Percentiles rank a stretch among this genome's conserved stretches.
These are phyloP conservation scores for Quercus bicolor DNA, from an alignment of 306 rosid genomes.

Conservation along the genomic window DNA sequence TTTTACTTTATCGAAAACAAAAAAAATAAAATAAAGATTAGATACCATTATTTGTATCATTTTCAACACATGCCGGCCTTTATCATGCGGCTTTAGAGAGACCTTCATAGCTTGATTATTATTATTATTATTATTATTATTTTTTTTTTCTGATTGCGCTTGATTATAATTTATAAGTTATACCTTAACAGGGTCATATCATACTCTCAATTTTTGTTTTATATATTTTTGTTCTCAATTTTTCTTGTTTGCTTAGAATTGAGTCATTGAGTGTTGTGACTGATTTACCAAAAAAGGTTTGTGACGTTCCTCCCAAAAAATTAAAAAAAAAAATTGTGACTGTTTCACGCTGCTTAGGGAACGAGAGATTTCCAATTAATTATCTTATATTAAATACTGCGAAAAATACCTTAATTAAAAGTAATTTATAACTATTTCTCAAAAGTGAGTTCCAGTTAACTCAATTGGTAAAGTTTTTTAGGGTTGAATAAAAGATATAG, in stretches of 20 bases:
- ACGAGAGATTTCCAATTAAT: no score
- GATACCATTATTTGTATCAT: not conserved
- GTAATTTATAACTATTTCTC: no score
- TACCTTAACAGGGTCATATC: not conserved
- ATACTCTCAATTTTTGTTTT: not conserved
- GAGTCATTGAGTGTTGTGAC: no score
- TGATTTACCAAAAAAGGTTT: no score
- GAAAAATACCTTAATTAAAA: no score
- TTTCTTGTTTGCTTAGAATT: not conserved
- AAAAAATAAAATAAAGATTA: not conserved
- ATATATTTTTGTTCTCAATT: not conserved
- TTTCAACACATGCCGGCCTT: not conserved
- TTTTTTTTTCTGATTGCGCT: no score
- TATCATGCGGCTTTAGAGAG: not conserved
- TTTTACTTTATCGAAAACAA: not conserved
- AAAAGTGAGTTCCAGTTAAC: no score
- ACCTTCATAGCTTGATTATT: not conserved
- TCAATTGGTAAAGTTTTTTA: fast-evolving
- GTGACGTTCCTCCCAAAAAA: no score
- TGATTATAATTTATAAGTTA: no score
- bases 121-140: no score
- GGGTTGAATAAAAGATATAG: fast-evolving
- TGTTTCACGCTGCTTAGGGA: no score
- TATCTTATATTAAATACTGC: no score
- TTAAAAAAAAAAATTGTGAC: not conserved